Conservation (phyloP, 768 basidiomycete species). For the Daedalea quercina region DNA sequence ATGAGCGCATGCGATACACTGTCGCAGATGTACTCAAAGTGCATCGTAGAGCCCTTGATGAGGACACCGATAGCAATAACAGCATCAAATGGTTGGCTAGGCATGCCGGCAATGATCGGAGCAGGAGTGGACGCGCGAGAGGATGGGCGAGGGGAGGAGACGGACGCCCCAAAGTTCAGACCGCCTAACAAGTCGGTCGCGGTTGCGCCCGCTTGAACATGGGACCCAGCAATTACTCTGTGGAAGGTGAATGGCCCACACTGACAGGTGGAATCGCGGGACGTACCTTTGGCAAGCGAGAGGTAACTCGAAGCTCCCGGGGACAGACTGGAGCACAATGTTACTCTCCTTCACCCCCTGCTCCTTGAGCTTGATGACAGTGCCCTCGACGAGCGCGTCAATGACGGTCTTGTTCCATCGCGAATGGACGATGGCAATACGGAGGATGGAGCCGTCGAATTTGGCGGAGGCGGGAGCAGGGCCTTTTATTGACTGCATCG, state of each 20-base stretch:
- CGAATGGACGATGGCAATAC: conserved; percentile 91
- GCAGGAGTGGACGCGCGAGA: conserved; percentile 27
- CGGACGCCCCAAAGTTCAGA: conserved; percentile 40
- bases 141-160: conserved; percentile 49
- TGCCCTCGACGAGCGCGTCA: conserved; percentile 76
- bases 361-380: conserved; percentile 72
- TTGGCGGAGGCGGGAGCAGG: conserved; percentile 49
- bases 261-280: background rate
- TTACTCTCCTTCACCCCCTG: conserved; percentile 85
- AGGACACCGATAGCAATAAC: conserved; percentile 97
- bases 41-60: conserved; percentile 98
- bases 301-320: conserved; percentile 94
- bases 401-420: conserved; percentile 93
- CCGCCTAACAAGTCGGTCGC: conserved; percentile 78
- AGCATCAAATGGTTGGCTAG: conserved; percentile 77
- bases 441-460: conserved; percentile 75
- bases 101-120: conserved; percentile 27
- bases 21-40: conserved; percentile 99
- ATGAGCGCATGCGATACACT: conserved; percentile 91
- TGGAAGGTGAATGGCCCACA: background rate
- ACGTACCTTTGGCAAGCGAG: conserved; percentile 75
- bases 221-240: conserved; percentile 87
- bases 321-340: conserved; percentile 87
- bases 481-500: conserved; percentile 63
- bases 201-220: conserved; percentile 69